Base-by-base conservation (phyloP, 2,329 filamentous ascomycete genomes). In the Fusarium oligoseptatum region DNA sequence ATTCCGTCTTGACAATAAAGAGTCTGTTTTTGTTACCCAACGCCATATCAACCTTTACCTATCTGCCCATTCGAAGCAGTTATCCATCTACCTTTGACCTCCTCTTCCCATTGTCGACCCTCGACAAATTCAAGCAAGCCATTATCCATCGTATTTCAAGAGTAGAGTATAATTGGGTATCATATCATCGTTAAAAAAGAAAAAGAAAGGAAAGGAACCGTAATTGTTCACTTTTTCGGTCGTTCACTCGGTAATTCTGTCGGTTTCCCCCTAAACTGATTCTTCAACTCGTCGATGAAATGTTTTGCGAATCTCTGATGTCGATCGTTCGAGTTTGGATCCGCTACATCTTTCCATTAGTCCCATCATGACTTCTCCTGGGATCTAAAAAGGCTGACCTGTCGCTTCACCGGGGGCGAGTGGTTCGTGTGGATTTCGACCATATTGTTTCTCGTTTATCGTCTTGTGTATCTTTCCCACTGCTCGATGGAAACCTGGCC, bases 351-450 rank as follows among this genome's bases (percentile, higher is more conserved):
- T 9, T 24, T 32, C 29, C 20, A 11, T 41, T 11, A 66, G 61
- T n/a, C n/a, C 22, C 6, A 64, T 39, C 11, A 22, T 32, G 22
- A 14, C 50, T 6, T 2, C 6, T 36, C 12, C 27, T 6, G 39
- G 9, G 11, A 32, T 9, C 29, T 9, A 32, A n/a, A 12, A 39
- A 22, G 14, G 32, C n/a, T 17, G 55, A 22, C 86, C 84, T 36
- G 88, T 88, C 3, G 88, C 88, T 76, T 90, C 86, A 52, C 88
- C 88, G 1, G 83, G 87, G 0, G 84, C 83, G 11, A 90, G 71
- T 8, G 88, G 88, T 60, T 89, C 86, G 71, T 85, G 81, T 0
- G 88, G 87, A 63, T 88, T 83, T 27, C 86, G 84, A 11, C 88
- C 88, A 70, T 89, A 72, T 52, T 84, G 83, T 20, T 81, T 78